Evolutionary conservation across 306 rosid species (phyloP), one percentile per base, ranked within the genome.

Genomic region (Myrica gale): DNA sequence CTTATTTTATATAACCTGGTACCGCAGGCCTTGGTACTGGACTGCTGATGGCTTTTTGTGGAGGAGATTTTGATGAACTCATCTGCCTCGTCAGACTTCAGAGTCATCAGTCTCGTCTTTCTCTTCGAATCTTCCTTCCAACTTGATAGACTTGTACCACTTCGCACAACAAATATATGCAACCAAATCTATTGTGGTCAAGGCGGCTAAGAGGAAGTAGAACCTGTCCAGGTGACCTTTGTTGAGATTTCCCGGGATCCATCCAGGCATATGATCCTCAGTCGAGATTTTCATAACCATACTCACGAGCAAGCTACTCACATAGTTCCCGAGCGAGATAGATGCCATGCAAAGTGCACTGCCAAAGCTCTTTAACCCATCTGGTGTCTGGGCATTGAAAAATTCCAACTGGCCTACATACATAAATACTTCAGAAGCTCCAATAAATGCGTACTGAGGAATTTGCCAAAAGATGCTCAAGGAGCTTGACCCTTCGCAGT

Each of bases 351-450:
- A 96, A 45, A 96, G 91, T 47, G 99, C 99, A 78, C 99, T 96
- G 74, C 99, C 99, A 13, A 96, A 92, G 77, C 99, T 96, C 87
- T 96, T 96, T 17, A 96, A 86, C 44, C 99, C 97, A 32, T 96
- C 99, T 7, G 99, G 99, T 39, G 99, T 84, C 82, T 96, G 99
- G 51, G 99, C 98, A 20, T 96, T 96, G 88, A 96, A 96, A 83
- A 96, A 96, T 79, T 96, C 99, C 76, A 96, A 75, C 69, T 96
- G 99, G 6, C 98, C 99, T 26, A 96, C 99, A 72, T 96, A 96
- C 99, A 96, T 96, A 82, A 96, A 96, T 39, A 92, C 99, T 79
- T 96, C 99, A 2, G 99, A 96, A 82, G 99, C 99, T 75, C 99
- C 99, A 70, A 96, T 92, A 20, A 88, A 86, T 55, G 96, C 93